These are phyloP conservation scores for Anisodus tanguticus DNA, from an alignment of 257 asterid species.

Conservation along the genomic window DNA sequence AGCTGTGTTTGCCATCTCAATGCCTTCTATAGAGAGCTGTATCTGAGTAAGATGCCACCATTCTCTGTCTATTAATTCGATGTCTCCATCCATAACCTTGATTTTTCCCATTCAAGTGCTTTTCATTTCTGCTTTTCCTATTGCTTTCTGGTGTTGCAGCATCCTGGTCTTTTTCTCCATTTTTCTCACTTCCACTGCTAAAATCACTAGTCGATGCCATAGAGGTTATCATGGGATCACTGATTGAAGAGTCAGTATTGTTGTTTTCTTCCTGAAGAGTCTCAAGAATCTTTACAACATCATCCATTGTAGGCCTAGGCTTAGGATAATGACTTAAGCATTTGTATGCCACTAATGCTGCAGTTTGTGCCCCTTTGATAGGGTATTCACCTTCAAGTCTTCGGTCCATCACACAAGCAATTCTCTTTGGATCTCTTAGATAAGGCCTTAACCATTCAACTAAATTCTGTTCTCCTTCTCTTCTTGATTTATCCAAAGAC, in stretches of 20 bases:
- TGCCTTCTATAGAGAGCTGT: slow-evolving; percentile 25
- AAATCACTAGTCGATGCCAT: background rate
- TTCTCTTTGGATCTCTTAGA: slow-evolving; percentile 31
- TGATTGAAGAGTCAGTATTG: background rate
- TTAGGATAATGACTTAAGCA: slow-evolving; percentile 30
- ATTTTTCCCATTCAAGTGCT: slow-evolving; percentile 11
- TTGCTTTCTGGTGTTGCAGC: slow-evolving; percentile 7
- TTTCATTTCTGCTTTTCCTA: background rate
- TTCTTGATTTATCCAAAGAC: slow-evolving; percentile 29
- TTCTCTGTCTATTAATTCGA: slow-evolving; percentile 23
- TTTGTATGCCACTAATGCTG: slow-evolving; percentile 30
- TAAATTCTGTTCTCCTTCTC: slow-evolving; percentile 14
- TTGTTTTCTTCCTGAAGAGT: slow-evolving; percentile 28
- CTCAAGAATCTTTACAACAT: slow-evolving; percentile 29
- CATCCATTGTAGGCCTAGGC: slow-evolving; percentile 32
- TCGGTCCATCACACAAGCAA: slow-evolving; percentile 27
- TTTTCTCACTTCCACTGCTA: slow-evolving; percentile 29
- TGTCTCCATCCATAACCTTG: slow-evolving; percentile 27
- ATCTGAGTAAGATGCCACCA: slow-evolving; percentile 33
- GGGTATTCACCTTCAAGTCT: slow-evolving; percentile 29
- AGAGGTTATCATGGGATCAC: slow-evolving; percentile 1
- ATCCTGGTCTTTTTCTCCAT: slow-evolving; percentile 20
- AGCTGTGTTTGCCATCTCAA: slow-evolving; percentile 2
- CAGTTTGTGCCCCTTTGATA: slow-evolving; percentile 29
- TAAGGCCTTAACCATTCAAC: slow-evolving; percentile 32